Evolutionary conservation across 768 basidiomycete genomes (phyloP).

Genomic region (Astraeus odoratus): DNA sequence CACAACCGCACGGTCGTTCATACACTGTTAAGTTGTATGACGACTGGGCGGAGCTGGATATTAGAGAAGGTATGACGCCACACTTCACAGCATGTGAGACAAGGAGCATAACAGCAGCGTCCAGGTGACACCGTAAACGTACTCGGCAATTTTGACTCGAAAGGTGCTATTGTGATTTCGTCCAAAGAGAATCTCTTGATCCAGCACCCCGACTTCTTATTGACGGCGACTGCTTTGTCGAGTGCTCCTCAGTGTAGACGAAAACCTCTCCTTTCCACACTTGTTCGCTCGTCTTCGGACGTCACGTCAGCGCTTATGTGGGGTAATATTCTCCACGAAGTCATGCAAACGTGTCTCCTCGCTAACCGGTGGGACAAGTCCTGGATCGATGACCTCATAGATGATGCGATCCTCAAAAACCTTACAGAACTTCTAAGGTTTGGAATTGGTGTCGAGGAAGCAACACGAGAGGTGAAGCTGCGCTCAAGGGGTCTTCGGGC

Average conservation of each 20-base stretch:
- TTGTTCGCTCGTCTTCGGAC: conserved; percentile 54
- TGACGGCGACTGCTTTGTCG: conserved; percentile 86
- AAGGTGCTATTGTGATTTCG: conserved; percentile 50
- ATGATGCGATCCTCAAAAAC: conserved; percentile 43
- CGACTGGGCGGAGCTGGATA: conserved; percentile 67
- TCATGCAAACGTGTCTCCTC: conserved; percentile 75
- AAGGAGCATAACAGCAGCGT: background rate
- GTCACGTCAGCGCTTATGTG: conserved; percentile 68
- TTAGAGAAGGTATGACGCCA: conserved; percentile 47
- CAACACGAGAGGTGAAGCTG: conserved; percentile 51
- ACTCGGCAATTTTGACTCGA: conserved; percentile 41
- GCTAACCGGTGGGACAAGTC: conserved; percentile 54
- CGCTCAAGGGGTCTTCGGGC: conserved; percentile 58
- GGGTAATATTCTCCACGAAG: conserved; percentile 91
- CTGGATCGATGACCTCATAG: conserved; percentile 56
- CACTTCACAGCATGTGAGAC: background rate
- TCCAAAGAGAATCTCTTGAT: conserved; percentile 66
- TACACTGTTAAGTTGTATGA: conserved; percentile 59
- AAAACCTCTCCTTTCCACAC: conserved; percentile 71
- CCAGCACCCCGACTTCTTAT: conserved; percentile 85
- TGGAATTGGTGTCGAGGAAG: conserved; percentile 51
- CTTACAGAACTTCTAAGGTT: conserved; percentile 61
- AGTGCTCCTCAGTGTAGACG: conserved; percentile 78
- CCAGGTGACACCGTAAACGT: conserved; percentile 82
- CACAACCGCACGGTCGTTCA: conserved; percentile 31